phyloP scores from a whole-genome alignment of 1,284 basidiomycete genomes.

The Cutaneotrichosporon cutaneum region DNA sequence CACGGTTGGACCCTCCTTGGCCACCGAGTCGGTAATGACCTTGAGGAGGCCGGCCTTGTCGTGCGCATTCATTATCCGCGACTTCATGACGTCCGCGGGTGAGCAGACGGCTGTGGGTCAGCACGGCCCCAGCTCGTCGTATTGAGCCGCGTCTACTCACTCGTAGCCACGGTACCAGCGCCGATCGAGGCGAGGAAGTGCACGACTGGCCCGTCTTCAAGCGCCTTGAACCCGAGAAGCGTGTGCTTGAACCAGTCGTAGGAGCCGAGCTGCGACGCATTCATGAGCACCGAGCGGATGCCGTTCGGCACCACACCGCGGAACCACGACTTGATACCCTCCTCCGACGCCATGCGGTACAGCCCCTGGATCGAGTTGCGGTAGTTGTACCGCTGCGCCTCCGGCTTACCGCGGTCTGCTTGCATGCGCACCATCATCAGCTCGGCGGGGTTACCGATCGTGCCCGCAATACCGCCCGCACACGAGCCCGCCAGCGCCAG shows the following conservation, averaged over 20 bases:
- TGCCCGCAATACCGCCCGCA: constrained; percentile 77
- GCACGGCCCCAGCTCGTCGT: neutral
- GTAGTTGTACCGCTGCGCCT: constrained; percentile 67
- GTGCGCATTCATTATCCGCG: constrained; percentile 83
- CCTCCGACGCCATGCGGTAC: constrained; percentile 79
- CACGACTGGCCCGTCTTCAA: constrained; percentile 73
- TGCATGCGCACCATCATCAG: constrained; percentile 82
- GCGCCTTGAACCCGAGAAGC: constrained; percentile 66
- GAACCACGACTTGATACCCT: constrained; percentile 69
- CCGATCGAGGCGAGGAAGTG: constrained; percentile 84
- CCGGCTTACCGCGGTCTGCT: constrained; percentile 80
- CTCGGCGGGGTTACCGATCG: constrained; percentile 84
- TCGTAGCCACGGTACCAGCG: constrained; percentile 86
- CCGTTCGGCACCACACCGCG: constrained; percentile 84
- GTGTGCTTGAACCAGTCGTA: constrained; percentile 88
- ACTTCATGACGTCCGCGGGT: constrained; percentile 86
- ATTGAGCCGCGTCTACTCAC: constrained; percentile 31
- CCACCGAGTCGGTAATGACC: constrained; percentile 70
- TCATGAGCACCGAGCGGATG: constrained; percentile 83
- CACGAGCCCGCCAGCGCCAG: constrained; percentile 67
- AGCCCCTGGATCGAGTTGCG: constrained; percentile 81
- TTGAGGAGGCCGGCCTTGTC: constrained; percentile 71
- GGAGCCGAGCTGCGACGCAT: constrained; percentile 83
- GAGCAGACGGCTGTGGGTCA: constrained; percentile 67
- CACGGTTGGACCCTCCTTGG: constrained; percentile 79